Evolutionary conservation across 1,284 basidiomycete genomes (phyloP).

Genomic region (Trichosporon sp.): DNA sequence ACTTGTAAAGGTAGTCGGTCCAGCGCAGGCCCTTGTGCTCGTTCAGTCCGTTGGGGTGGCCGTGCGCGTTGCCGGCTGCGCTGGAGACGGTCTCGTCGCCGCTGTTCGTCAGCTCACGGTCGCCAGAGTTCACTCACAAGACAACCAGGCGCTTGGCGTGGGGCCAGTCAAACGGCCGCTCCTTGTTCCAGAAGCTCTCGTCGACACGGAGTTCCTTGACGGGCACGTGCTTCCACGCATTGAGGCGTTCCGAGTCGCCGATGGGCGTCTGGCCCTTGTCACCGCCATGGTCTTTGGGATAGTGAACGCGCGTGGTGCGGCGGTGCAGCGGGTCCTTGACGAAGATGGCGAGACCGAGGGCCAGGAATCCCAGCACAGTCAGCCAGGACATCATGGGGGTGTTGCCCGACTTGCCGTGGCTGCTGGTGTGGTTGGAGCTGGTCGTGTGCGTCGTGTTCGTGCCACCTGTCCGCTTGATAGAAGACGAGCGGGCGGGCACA

Average conservation of each 20-base stretch:
- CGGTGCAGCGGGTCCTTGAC: slow-evolving; percentile 7
- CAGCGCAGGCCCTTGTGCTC: slow-evolving; percentile 13
- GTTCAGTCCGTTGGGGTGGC: not conserved
- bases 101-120: not conserved
- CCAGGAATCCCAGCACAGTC: not conserved
- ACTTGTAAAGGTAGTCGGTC: slow-evolving; percentile 17
- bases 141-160: slow-evolving; percentile 6
- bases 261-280: not conserved
- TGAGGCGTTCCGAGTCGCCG: not conserved
- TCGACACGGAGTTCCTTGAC: not conserved
- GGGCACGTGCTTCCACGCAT: not conserved
- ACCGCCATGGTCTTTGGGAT: not conserved
- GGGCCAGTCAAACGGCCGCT: slow-evolving; percentile 10
- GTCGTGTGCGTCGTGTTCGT: too few relatives aligned
- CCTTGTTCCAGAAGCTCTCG: slow-evolving; percentile 12
- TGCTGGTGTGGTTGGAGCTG: too few relatives aligned
- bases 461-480: not conserved
- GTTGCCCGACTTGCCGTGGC: not conserved
- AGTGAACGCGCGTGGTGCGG: not conserved
- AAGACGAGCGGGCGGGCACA: not conserved
- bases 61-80: slow-evolving; percentile 5
- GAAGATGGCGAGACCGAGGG: slow-evolving; percentile 8
- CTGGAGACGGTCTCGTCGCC: slow-evolving; percentile 10
- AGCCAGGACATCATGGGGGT: not conserved
- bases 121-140: not conserved